These are phyloP conservation scores for Heterobasidion annosum DNA, from an alignment of 1,284 basidiomycete genomes.

Conservation along the genomic window DNA sequence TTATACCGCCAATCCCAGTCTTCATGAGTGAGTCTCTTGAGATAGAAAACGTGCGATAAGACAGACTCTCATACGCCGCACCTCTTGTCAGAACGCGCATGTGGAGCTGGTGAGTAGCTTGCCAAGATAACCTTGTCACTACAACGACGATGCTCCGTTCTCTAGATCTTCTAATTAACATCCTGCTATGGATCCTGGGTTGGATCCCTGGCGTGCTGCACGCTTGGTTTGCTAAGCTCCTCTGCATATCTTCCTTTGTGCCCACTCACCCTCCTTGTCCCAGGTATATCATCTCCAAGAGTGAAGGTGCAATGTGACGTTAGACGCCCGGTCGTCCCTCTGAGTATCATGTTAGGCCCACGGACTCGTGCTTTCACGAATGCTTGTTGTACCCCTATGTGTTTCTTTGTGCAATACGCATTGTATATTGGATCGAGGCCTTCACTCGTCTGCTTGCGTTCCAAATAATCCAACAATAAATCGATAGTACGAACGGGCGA, in stretches of 20 bases:
- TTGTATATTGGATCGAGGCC: too few species aligned
- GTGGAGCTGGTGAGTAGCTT: conserved; percentile 23
- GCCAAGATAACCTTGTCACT: background rate
- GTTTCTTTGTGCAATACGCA: too few species aligned
- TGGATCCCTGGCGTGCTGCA: conserved; percentile 54
- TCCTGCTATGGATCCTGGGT: conserved; percentile 40
- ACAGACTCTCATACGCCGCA: background rate
- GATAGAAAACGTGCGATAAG: background rate
- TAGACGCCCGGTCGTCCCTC: too few species aligned
- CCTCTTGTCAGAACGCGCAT: conserved; percentile 28
- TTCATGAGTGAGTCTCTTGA: conserved; percentile 34
- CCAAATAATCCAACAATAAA: too few species aligned
- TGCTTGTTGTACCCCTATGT: too few species aligned
- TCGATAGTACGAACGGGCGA: too few species aligned
- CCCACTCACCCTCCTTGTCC: background rate
- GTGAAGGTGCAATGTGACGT: conserved; percentile 15
- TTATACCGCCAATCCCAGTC: conserved; percentile 43
- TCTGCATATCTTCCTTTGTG: background rate
- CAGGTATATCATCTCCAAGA: conserved; percentile 36
- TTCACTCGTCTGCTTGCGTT: too few species aligned
- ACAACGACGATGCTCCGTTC: background rate
- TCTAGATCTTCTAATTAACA: conserved; percentile 48
- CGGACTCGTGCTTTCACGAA: too few species aligned
- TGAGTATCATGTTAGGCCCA: too few species aligned
- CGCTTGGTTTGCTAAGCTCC: conserved; percentile 31